Evolutionary conservation across 768 basidiomycete genomes (phyloP), one percentile per base, ranked within the genome.

Genomic region (Lactarius deliciosus): DNA sequence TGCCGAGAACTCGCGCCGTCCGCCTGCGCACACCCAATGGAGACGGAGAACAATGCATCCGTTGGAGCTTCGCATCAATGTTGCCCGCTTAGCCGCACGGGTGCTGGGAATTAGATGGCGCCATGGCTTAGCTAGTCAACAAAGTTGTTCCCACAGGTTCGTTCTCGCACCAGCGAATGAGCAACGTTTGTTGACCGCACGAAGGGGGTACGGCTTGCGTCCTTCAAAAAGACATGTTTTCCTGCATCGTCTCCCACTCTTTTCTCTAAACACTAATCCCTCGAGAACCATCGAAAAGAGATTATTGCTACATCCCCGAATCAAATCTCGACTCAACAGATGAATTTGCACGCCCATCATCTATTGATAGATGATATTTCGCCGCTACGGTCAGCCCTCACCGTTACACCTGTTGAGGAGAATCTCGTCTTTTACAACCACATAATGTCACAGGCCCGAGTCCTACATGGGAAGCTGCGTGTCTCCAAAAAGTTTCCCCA

Each of bases 281-380:
- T 61, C 32, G 5, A 20, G 9, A 50, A 34, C 30, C 15, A 28
- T 5, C 18, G 45, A 59, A 15, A 25, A 7, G 28, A 18, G 20
- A 7, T 32, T 8, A 20, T 16, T n/a, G 5, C 54, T 22, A 20
- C 38, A 20, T 7, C 57, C 25, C 36, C 18, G 3, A 25, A 47
- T 32, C 36, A 9, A 57, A 16, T 4, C n/a, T 41, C 10, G 5
- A 43, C 30, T 25, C 30, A 13, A 55, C 41, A 64, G 38, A 68
- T 64, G 62, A 8, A 9, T 10, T 0, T 4, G 36, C 57, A 45
- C 8, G 32, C 32, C 7, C 6, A 32, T 7, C 32, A 32, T 36
- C 30, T 64, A 8, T 56, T 45, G 25, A 22, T 68, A 22, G 66
- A 68, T 22, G 62, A 15, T 64, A 68, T 18, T 7, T 63, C n/a